Base-by-base conservation (phyloP, 352 stramenopile species). In the Globisporangium echinulatum region DNA sequence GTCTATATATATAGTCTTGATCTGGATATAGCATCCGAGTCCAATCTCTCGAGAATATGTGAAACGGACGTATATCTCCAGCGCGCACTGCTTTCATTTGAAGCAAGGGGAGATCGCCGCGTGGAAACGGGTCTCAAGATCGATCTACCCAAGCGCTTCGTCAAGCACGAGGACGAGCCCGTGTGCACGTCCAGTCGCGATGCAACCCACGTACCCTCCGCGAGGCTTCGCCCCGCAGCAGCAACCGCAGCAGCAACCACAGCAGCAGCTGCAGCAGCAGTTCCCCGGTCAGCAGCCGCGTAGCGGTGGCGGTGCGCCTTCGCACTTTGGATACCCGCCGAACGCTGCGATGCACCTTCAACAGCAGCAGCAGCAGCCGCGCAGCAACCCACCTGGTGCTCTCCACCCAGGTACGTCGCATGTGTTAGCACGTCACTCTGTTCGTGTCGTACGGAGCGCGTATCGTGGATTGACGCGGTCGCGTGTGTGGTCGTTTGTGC, bases 131-230 rank as follows among this genome's bases (percentile, higher is more conserved):
- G 19, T 10, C 11, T 13, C 43, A 48, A 48, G 43, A 48, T 48
- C 43, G 11, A n/a, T 33, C 25, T 33, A 3, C 25, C 25, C 25
- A 33, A 33, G 25, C 25, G 25, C 25, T 33, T 33, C 25, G 25
- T 33, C 25, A 33, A 33, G 25, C 42, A 46, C 4, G 42, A 46
- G 2, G 43, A 48, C 43, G 43, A 17, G n/a, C 11, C 11, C 43
- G 43, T 5, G 43, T 33, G 25, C 25, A 48, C 9, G 43, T 19
- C 13, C 43, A 17, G 43, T 17, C 43, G 53, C 19, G 56, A 75
- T 78, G 74, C 70, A 76, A 64, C 68, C 70, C 48, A 81, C 75
- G 63, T 78, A 70, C 63, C 61, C 72, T 52, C 72, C 70, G 56
- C 66, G 69, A 47, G 72, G 75, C 46, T 78, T 66, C 57, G 49